Evolutionary conservation across 192 early-diverging fungal genomes (phyloP), one percentile per base, ranked within the genome.

Genomic region (Diversispora eburnea): DNA sequence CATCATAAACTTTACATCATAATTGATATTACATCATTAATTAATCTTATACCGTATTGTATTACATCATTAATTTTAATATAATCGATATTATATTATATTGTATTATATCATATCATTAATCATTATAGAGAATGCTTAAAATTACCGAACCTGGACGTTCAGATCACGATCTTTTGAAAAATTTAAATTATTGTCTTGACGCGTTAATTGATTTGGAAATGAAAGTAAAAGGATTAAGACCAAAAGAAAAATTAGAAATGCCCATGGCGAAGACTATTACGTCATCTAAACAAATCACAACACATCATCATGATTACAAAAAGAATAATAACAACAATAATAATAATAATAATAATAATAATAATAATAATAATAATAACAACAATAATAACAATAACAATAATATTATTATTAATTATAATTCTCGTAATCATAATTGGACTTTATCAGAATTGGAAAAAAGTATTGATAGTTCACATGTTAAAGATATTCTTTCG

Each of bases 71-170:
- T 33, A 33, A 33, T 33, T 1, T 33, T 33, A 33, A 33, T 33
- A 33, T 33, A 33, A 33, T 33, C 25, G 2, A 33, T 33, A 33
- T 33, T 33, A 33, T 33, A 33, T 33, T 2, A 33, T 33, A 33
- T 33, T 33, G 25, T 33, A 33, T 33, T 33, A 33, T n/a, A n/a
- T n/a, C n/a, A n/a, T n/a, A n/a, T 33, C 2, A 33, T 33, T 33
- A 33, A 33, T 33, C 2, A 33, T 33, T 33, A 33, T 62, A 86
- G 84, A 75, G 84, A n/a, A 67, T 86, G 17, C 70, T 88, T 60
- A 84, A 88, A 68, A 80, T 77, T 6, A 81, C 84, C 10, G 83
- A 84, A 47, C 82, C 82, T 22, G 81, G 80, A 59, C 76, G 81
- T 25, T 76, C 79, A 5, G 86, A 86, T 61, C 80, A 80, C 68